Conservation (phyloP, 352 stramenopile genomes). For the Globisporangium ultimum region DNA sequence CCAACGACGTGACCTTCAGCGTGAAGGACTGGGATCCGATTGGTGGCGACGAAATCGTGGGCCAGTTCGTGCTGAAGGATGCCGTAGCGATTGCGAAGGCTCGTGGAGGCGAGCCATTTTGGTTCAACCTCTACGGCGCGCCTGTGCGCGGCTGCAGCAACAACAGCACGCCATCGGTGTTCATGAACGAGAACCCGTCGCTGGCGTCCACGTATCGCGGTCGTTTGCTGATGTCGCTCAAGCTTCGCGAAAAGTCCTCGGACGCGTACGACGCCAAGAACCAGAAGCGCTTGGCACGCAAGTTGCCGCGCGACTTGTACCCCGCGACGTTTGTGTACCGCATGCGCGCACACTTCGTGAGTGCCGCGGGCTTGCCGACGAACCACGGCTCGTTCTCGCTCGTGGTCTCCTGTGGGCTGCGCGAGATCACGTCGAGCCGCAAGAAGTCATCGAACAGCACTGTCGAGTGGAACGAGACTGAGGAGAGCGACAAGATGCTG, state of each 20-base stretch:
- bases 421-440: conserved; percentile 46
- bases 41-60: conserved; percentile 61
- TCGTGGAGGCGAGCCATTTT: conserved; percentile 43
- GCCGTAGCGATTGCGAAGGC: conserved; percentile 27
- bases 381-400: conserved; percentile 40
- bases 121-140: conserved; percentile 72
- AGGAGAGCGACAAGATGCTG: conserved; percentile 67
- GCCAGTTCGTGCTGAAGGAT: conserved; percentile 40
- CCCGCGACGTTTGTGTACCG: conserved; percentile 55
- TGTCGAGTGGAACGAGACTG: conserved; percentile 78
- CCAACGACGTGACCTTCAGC: conserved; percentile 30
- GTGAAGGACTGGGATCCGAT: conserved; percentile 75
- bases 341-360: conserved; percentile 66
- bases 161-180: conserved; percentile 27
- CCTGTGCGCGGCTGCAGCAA: conserved; percentile 50
- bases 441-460: conserved; percentile 59
- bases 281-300: conserved; percentile 60
- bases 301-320: conserved; percentile 41
- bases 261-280: conserved; percentile 64
- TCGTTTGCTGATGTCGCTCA: conserved; percentile 63
- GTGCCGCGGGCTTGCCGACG: conserved; percentile 51
- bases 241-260: conserved; percentile 46
- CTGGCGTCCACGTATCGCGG: conserved; percentile 77
- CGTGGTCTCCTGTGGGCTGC: conserved; percentile 49
- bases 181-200: conserved; percentile 61